A percentile compares a stretch with the other conserved stretches of the same genome.
Conservation (phyloP, 495 filamentous ascomycete species). For the Neurospora tetrasperma region DNA sequence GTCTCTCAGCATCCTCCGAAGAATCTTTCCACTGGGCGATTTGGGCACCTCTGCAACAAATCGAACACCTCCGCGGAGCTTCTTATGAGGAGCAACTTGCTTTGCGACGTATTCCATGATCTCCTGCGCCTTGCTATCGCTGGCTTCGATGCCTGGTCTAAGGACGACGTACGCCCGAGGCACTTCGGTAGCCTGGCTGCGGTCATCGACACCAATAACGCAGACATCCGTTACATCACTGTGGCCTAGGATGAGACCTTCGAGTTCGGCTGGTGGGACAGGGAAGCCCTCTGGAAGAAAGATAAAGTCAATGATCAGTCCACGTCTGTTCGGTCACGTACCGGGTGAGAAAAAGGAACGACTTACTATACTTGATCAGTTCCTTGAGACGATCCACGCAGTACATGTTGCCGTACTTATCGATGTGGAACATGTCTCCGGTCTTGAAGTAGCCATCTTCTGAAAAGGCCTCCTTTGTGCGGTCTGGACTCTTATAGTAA, state of each 20-base stretch:
- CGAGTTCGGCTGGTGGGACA: slow-evolving; percentile 79
- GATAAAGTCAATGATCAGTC: neutral
- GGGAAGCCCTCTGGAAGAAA: slow-evolving; percentile 58
- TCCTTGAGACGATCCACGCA: slow-evolving; percentile 85
- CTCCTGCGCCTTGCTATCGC: slow-evolving; percentile 47
- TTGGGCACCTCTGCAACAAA: slow-evolving; percentile 82
- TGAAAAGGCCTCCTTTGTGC: slow-evolving; percentile 55
- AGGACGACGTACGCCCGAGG: slow-evolving; percentile 76
- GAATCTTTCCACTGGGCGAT: slow-evolving; percentile 77
- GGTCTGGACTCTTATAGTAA: slow-evolving; percentile 61
- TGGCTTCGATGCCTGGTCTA: slow-evolving; percentile 36
- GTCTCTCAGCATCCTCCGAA: slow-evolving; percentile 55
- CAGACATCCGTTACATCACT: slow-evolving; percentile 70
- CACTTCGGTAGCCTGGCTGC: slow-evolving; percentile 63
- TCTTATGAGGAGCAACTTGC: slow-evolving; percentile 60
- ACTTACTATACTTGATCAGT: slow-evolving; percentile 69
- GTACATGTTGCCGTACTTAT: slow-evolving; percentile 43
- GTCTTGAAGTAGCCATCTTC: slow-evolving; percentile 75
- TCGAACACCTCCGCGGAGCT: slow-evolving; percentile 67
- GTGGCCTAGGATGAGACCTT: slow-evolving; percentile 65
- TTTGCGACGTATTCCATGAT: slow-evolving; percentile 49
- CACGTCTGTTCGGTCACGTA: neutral
- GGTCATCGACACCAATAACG: slow-evolving; percentile 70
- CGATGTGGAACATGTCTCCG: slow-evolving; percentile 58
- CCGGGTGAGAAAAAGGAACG: neutral